Conservation (phyloP, 1,139 yeast genomes). For the Groenewaldozyma auringiensis region DNA sequence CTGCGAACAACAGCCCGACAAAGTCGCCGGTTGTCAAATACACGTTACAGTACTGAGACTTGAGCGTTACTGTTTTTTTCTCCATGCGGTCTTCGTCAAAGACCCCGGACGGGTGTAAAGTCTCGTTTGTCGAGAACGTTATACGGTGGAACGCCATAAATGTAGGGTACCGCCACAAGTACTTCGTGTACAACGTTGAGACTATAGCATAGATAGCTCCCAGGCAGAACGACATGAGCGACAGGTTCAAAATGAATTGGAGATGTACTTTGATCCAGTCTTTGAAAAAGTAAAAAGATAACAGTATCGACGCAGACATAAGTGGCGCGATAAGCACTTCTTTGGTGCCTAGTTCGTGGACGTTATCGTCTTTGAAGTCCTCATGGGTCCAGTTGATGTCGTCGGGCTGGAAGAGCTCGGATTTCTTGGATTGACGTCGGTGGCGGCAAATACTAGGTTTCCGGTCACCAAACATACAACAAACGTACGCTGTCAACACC, state of each 20-base stretch:
- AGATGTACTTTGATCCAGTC: constrained; percentile 1
- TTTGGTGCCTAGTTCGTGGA: neutral
- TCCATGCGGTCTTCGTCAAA: neutral
- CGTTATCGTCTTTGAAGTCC: constrained; percentile 3
- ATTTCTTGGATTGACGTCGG: constrained; percentile 32
- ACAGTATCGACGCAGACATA: constrained; percentile 33
- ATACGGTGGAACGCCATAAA: neutral
- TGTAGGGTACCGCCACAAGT: neutral
- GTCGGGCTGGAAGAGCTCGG: constrained; percentile 40
- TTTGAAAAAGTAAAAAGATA: constrained; percentile 31
- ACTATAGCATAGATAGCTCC: neutral
- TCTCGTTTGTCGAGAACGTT: neutral
- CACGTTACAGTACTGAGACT: constrained; percentile 1
- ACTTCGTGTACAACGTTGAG: neutral
- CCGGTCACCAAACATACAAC: neutral
- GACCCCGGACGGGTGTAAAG: neutral
- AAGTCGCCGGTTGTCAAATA: constrained; percentile 10
- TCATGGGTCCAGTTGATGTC: constrained; percentile 33
- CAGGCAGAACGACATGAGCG: neutral
- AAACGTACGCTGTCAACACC: neutral
- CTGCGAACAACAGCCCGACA: constrained; percentile 10
- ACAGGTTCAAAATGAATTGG: neutral
- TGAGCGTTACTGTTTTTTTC: neutral
- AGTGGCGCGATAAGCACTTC: constrained; percentile 39
- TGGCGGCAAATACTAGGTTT: neutral